phyloP scores from a whole-genome alignment of 192 early-diverging fungal genomes.

The Podila epigama region DNA sequence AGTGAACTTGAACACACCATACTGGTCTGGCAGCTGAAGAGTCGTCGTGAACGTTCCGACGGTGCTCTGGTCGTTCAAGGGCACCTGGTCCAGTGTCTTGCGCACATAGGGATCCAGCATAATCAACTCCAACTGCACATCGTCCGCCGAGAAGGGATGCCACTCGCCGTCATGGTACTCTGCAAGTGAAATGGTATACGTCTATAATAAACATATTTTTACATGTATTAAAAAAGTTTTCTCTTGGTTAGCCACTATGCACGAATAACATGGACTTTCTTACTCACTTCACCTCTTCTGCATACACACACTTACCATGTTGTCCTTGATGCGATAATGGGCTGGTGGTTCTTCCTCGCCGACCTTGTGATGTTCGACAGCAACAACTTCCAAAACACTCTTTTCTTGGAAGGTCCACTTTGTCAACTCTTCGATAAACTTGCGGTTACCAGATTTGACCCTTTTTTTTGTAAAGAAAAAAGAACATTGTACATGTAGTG shows the following conservation, averaged over 20 bases:
- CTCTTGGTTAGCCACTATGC: not conserved
- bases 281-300: not conserved
- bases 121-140: conserved; percentile 91
- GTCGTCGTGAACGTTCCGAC: conserved; percentile 53
- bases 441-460: conserved; percentile 68
- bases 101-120: conserved; percentile 99
- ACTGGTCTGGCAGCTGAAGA: conserved; percentile 85
- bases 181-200: conserved; percentile 80
- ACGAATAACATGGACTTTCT: not conserved
- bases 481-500: too few relatives aligned
- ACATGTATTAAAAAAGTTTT: not conserved
- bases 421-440: conserved; percentile 75
- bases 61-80: conserved; percentile 30
- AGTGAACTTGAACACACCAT: conserved; percentile 97
- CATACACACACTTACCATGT: conserved; percentile 67
- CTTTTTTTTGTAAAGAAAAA: too few relatives aligned
- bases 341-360: conserved; percentile 70
- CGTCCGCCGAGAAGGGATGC: conserved; percentile 81
- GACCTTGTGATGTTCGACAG: conserved; percentile 69
- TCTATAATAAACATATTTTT: too few relatives aligned
- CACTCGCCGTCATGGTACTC: conserved; percentile 83
- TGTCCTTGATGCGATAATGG: conserved; percentile 93
- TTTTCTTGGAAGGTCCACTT: conserved; percentile 96
- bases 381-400: conserved; percentile 79
- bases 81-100: conserved; percentile 65